Evolutionary conservation across 495 filamentous ascomycete genomes (phyloP).

Genomic region (Xanthoparmelia taractica): DNA sequence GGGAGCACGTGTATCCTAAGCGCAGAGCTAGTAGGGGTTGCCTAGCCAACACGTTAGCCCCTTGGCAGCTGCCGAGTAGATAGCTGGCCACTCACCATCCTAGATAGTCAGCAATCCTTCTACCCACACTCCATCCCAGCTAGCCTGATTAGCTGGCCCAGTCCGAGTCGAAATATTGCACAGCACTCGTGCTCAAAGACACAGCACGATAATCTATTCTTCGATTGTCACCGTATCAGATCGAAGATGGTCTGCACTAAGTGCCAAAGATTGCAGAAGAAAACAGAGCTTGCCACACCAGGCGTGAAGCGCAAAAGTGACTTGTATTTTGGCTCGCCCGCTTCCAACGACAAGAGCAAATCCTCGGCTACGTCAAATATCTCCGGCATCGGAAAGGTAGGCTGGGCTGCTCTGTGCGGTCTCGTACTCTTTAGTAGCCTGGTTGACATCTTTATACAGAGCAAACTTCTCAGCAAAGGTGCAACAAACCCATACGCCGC

Average conservation of each 20-base stretch:
- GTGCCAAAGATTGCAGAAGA: slow-evolving; percentile 55
- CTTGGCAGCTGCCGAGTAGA: too few species aligned
- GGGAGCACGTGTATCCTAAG: too few species aligned
- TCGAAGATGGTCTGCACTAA: slow-evolving; percentile 59
- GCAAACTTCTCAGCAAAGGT: slow-evolving; percentile 58
- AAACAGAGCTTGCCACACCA: slow-evolving; percentile 58
- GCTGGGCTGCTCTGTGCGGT: slow-evolving; percentile 13
- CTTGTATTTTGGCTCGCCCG: slow-evolving; percentile 61
- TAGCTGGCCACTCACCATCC: too few species aligned
- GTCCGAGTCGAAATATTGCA: too few species aligned
- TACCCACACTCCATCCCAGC: too few species aligned
- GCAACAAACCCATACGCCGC: slow-evolving; percentile 65
- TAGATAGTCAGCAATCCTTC: too few species aligned
- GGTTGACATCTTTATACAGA: slow-evolving; percentile 35
- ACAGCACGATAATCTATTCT: neutral
- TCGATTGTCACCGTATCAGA: neutral
- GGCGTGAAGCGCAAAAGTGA: slow-evolving; percentile 64
- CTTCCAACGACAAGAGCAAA: slow-evolving; percentile 27
- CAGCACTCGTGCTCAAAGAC: too few species aligned
- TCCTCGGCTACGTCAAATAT: slow-evolving; percentile 49
- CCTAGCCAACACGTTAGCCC: too few species aligned
- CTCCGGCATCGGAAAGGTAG: slow-evolving; percentile 46
- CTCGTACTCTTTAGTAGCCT: neutral
- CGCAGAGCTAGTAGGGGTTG: too few species aligned
- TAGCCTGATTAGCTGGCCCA: too few species aligned